Evolutionary conservation across 805 yeast species (phyloP), one percentile per base, ranked within the genome.

Genomic region (Tetrapisispora namnaoensis): DNA sequence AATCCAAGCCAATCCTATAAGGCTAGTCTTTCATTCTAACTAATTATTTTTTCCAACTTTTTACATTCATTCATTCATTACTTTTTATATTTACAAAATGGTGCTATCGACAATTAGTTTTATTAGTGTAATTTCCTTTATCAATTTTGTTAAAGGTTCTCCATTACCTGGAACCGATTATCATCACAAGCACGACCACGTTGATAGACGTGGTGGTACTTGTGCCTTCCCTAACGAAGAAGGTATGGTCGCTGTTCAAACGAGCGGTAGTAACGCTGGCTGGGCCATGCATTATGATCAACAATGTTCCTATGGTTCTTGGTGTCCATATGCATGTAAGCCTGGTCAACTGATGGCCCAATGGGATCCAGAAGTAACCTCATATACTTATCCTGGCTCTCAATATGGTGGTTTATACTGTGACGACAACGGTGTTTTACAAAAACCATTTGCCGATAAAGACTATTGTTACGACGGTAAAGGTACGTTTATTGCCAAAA

Each of bases 261-360:
- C 74, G 8, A 63, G 63, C 35, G 76, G 79, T 28, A 55, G 64
- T 17, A 84, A 83, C 58, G 89, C 75, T 45, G 96, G 96, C 22
- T 89, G 95, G 95, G 96, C 95, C 45, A 74, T 85, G 77, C 77
- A 81, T 55, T 79, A 79, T 45, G 93, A 85, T 65, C 83, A 81
- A 58, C 58, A 72, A 36, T 88, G 96, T 67, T 65, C 80, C 4
- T 72, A 83, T 24, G 95, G 93, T n/a, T 68, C 73, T 30, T 89
- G 81, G 77, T 88, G 96, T 67, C 96, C 95, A 30, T 89, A 83
- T 65, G 96, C 96, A 17, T 88, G 96, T 63, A 80, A 88, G 17
- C 85, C 95, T 38, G 96, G 96, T 50, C 78, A 85, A 65, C 66
- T 88, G 48, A 82, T 83, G 83, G 86, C 81, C 30, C 96, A 88